Evolutionary conservation across 2,329 filamentous ascomycete genomes (phyloP).

Genomic region (Botrytis hyacinthi): DNA sequence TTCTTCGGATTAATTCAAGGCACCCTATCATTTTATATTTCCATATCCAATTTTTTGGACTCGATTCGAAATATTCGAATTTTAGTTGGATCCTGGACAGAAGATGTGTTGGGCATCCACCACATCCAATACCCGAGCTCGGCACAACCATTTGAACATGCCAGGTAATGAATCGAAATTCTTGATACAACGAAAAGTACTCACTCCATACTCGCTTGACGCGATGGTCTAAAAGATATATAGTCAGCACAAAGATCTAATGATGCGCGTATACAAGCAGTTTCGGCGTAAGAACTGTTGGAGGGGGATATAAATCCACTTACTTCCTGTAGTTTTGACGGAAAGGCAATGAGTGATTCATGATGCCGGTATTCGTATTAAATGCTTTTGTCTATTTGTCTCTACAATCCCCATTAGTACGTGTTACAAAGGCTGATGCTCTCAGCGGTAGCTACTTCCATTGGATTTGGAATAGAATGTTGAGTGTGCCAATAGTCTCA

Average conservation of each 20-base stretch:
- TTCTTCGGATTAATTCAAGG: not conserved
- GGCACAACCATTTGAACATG: not conserved
- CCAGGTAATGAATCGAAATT: not conserved
- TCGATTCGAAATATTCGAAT: not conserved
- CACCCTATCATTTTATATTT: not conserved
- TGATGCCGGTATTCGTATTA: conserved; percentile 8
- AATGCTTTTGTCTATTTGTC: not conserved
- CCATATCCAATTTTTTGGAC: not conserved
- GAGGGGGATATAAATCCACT: not conserved
- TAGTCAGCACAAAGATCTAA: not conserved
- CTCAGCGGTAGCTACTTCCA: not conserved
- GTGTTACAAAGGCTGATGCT: not conserved
- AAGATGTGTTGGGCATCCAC: not conserved
- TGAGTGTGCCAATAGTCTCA: not conserved
- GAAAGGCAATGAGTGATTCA: conserved; percentile 20
- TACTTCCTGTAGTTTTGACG: conserved; percentile 23
- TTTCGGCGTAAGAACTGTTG: not conserved
- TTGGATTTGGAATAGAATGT: not conserved
- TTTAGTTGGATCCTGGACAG: not conserved
- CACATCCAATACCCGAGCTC: not conserved
- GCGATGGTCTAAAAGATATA: conserved; percentile 29
- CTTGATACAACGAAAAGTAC: conserved; percentile 16
- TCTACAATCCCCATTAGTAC: conserved; percentile 2
- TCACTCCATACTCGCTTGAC: conserved; percentile 39
- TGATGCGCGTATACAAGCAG: not conserved